Base-by-base conservation (phyloP, 2,329 filamentous ascomycete species). In the Cucurbitaria berberidis region DNA sequence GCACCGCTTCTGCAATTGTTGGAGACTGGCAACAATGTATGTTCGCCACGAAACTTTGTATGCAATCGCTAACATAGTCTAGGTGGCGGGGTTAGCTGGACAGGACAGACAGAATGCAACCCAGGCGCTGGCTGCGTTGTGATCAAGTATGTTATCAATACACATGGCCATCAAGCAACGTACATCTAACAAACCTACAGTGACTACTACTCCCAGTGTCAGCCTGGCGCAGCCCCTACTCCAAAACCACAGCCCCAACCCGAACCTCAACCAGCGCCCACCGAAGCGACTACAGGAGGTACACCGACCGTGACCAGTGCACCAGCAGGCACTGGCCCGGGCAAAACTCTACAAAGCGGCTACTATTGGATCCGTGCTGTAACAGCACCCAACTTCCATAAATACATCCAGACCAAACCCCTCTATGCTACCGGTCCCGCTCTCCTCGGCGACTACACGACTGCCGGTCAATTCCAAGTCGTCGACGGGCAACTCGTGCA, bases 301-400 rank as follows among this genome's bases (percentile, higher is more conserved):
- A 49, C 59, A 4, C 64, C 68, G 21, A 62, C 63, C 35, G 57
- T 63, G 4, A 66, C 69, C 21, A 61, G 59, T 22, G 51, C 51
- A 0, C 67, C 69, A 39, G 57, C 64, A 3, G 68, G 72, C 18
- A 63, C 67, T 11, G 74, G 75, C 1, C 77, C 77, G 0, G 78
- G 78, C 6, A 73, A 69, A 1, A 83, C 80, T 0, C 76, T 86
- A 0, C 77, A 82, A 54, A 65, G 62, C 3, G 82, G 81, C 0
- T 83, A 81, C 68, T 80, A 80, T 71, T 84, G 82, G 82, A 82
- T 86, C 60, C 81, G 84, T 7, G 83, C 81, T 0, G 83, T 86
- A 2, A 80, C 77, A 24, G 69, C 78, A 0, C 84, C 84, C 32
- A 86, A 86, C 70, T 86, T 80, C 59, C 74, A 76, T 62, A 76